phyloP scores from a whole-genome alignment of 2,329 filamentous ascomycete genomes.

The Geosmithia flava region DNA sequence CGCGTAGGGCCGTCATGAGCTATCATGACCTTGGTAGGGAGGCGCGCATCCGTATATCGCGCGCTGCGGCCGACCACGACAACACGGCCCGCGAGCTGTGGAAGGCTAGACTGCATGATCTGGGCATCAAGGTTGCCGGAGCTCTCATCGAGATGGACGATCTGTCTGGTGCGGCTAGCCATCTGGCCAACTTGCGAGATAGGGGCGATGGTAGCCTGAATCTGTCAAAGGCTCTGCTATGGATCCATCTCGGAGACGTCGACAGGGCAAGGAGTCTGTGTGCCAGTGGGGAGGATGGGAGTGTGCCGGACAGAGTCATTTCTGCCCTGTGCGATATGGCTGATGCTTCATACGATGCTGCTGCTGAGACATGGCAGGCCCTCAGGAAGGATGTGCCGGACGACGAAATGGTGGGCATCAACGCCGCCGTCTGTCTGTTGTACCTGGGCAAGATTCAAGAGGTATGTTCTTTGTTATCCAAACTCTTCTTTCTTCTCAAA shows the following conservation, averaged over 20 bases:
- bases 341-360: conserved; percentile 57
- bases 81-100: conserved; percentile 51
- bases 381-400: conserved; percentile 22
- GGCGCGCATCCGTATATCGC: conserved; percentile 49
- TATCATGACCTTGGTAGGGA: conserved; percentile 82
- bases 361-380: conserved; percentile 48
- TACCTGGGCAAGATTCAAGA: conserved; percentile 69
- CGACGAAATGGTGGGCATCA: conserved; percentile 66
- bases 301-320: conserved; percentile 36
- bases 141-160: conserved; percentile 81
- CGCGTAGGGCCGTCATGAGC: conserved; percentile 72
- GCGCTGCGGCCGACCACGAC: conserved; percentile 28
- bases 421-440: conserved; percentile 71
- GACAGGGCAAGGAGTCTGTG: conserved; percentile 41
- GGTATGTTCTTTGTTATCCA: conserved; percentile 27
- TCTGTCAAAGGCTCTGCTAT: conserved; percentile 51
- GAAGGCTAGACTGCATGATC: conserved; percentile 59
- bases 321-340: conserved; percentile 65
- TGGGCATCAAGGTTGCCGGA: conserved; percentile 56
- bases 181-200: conserved; percentile 48
- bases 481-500: not conserved
- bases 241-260: conserved; percentile 68
- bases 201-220: conserved; percentile 26
- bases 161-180: conserved; percentile 62
- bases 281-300: conserved; percentile 9